Base-by-base conservation (phyloP, 768 basidiomycete genomes). In the Baorangia bicolor region DNA sequence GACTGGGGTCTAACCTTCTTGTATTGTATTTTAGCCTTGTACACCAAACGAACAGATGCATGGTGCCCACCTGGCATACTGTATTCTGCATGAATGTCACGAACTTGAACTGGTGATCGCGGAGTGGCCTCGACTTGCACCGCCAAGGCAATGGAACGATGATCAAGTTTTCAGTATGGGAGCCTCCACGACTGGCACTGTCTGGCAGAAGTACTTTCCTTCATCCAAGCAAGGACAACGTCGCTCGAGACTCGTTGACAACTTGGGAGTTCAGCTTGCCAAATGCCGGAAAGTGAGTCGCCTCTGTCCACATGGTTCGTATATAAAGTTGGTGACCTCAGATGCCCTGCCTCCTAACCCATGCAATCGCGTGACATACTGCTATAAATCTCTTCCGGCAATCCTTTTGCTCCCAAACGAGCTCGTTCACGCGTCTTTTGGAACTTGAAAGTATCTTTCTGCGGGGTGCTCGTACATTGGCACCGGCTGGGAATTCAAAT, bases 371-470 rank as follows among this genome's bases (percentile, higher is more conserved):
- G 84, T 90, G 62, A 99, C 97, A 1, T 99, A 96, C 69, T 89
- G 97, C 20, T 99, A 99, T 71, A 98, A 97, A 0, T 97, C 97
- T 8, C 75, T 99, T 31, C 81, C 98, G 13, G 91, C 97, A 3
- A 69, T 92, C 4, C 71, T 97, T 16, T 75, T 98, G 25, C 76
- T 86, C 3, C 94, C 96, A 11, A 96, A 94, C 66, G 79, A 79
- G 58, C 79, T 87, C 76, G 60, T 94, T 12, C 92, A 93, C 60
- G 85, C 88, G 4, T 84, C 90, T 5, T 94, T 95, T 65, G 96
- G 97, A n/a, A n/a, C n/a, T n/a, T n/a, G n/a, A 53, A 98, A 98
- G 79, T 83, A 90, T 60, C 68, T 97, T 35, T 97, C 98, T 61
- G 85, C 93, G 92, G 91, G 9, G 60, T 82, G 27, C 72, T 96